Evolutionary conservation across 2,329 filamentous ascomycete species (phyloP).

Genomic region (Leptographium wingfieldii): DNA sequence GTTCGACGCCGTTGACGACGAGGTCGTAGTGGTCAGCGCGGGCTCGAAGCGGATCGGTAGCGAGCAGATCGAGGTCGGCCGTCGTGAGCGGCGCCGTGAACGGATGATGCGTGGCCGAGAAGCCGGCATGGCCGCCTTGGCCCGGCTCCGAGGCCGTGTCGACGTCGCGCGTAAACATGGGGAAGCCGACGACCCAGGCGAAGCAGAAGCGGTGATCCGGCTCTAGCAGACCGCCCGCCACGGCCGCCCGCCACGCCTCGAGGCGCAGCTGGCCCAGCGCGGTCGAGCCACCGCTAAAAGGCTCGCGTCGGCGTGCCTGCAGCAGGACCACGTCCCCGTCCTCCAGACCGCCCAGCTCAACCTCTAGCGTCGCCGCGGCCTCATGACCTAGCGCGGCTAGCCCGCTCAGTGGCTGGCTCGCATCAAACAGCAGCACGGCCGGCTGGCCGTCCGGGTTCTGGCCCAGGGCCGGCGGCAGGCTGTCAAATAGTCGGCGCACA

Average conservation of each 20-base stretch:
- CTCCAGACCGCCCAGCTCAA: slow-evolving; percentile 28
- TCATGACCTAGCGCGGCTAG: slow-evolving; percentile 69
- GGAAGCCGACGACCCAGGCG: slow-evolving; percentile 82
- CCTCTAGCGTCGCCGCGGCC: slow-evolving; percentile 39
- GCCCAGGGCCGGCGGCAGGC: slow-evolving; percentile 44
- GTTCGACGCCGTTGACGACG: slow-evolving; percentile 87
- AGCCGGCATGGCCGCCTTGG: slow-evolving; percentile 68
- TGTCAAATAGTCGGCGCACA: slow-evolving; percentile 51
- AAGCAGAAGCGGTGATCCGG: slow-evolving; percentile 43
- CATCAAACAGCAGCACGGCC: slow-evolving; percentile 64
- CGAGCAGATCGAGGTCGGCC: slow-evolving; percentile 61
- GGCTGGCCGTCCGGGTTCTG: slow-evolving; percentile 67
- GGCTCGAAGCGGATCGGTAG: slow-evolving; percentile 54
- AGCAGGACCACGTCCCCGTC: slow-evolving; percentile 71
- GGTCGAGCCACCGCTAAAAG: slow-evolving; percentile 60
- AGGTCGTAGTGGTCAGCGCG: slow-evolving; percentile 89
- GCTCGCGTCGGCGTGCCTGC: slow-evolving; percentile 58
- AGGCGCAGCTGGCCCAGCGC: slow-evolving; percentile 60
- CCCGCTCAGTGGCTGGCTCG: slow-evolving; percentile 59
- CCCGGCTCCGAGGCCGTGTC: slow-evolving; percentile 54
- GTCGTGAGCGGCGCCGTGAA: slow-evolving; percentile 76
- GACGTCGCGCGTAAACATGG: slow-evolving; percentile 63
- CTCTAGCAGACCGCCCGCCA: slow-evolving; percentile 46
- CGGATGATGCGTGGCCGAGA: slow-evolving; percentile 84
- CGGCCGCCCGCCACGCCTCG: slow-evolving; percentile 55